Conservation (phyloP, 257 asterid genomes). For the Echites panduratus region DNA sequence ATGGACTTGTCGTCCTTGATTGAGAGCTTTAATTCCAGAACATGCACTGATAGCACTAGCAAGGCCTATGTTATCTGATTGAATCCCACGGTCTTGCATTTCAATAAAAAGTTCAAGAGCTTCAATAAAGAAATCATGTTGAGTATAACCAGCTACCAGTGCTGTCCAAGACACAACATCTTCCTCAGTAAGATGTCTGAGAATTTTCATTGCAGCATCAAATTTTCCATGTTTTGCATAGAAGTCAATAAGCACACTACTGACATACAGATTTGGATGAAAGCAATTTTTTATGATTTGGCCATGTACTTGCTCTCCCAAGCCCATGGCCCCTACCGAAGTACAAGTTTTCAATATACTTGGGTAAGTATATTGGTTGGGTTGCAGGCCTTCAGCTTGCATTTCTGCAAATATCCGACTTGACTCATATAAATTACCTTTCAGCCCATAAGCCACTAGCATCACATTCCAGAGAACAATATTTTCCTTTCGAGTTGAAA, state of each 20-base stretch:
- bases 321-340: conserved; percentile 53
- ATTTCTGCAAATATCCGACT: conserved; percentile 45
- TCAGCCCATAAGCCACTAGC: conserved; percentile 86
- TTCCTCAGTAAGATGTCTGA: conserved; percentile 55
- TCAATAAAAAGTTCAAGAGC: conserved; percentile 59
- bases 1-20: conserved; percentile 77
- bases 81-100: conserved; percentile 61
- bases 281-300: conserved; percentile 70
- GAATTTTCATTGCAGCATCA: conserved; percentile 59
- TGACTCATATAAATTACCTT: conserved; percentile 61
- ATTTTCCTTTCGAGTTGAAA: conserved; percentile 43
- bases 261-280: conserved; percentile 64
- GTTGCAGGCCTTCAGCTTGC: conserved; percentile 53
- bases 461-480: conserved; percentile 87
- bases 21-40: conserved; percentile 69
- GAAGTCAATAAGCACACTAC: conserved; percentile 89
- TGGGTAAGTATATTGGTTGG: conserved; percentile 82
- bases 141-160: conserved; percentile 76
- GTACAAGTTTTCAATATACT: conserved; percentile 78
- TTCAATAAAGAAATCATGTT: conserved; percentile 51
- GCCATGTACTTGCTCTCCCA: conserved; percentile 80
- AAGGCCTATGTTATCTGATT: conserved; percentile 70
- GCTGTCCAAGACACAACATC: conserved; percentile 89
- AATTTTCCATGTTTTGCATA: conserved; percentile 67
- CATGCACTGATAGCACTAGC: conserved; percentile 82